Evolutionary conservation across 768 basidiomycete species (phyloP), one percentile per base, ranked within the genome.

Genomic region (Rhodotorula graminis): DNA sequence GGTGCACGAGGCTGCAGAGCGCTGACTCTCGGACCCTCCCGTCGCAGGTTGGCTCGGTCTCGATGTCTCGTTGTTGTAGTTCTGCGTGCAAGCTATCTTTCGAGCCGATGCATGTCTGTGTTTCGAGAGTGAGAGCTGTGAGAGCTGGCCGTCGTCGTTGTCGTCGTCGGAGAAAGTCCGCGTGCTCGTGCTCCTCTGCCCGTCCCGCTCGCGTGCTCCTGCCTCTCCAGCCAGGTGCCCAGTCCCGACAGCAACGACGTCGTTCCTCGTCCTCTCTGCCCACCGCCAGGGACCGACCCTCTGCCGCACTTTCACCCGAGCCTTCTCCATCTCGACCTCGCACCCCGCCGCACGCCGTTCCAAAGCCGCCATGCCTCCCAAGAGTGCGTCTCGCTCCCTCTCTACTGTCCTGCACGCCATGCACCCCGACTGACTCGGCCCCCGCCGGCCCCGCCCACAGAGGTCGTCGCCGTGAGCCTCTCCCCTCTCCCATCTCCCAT

Each of bases 311-410:
- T 59, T 59, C 58, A 42, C 58, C 25, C 56, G 65, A 19, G 21
- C 31, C 27, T 42, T 74, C 49, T 49, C 49, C 47, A 56, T 53
- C 21, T 60, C 61, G 16, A 16, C 65, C 19, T 8, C 42, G 23
- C n/a, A 10, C 27, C 15, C 15, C 21, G 70, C 73, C 37, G 59
- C 60, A 3, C 64, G 68, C 27, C 64, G 73, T 12, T 49, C 63
- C 21, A 58, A 42, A n/a, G n/a, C 66, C 29, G 52, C 47, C 40
- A 76, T 76, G 75, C 66, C 75, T 29, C 75, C 75, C 62, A 76
- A 76, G 72, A 76, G 74, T 69, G 50, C 19, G 27, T 18, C 49
- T 14, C 4, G 21, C 7, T 7, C 27, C 4, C 12, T 25, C 52
- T 46, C 6, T 23, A 2, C 6, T 21, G 15, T 3, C 19, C 40